These are phyloP conservation scores for Hibiscus mutabilis DNA, from an alignment of 345 rosid species.

Conservation along the genomic window DNA sequence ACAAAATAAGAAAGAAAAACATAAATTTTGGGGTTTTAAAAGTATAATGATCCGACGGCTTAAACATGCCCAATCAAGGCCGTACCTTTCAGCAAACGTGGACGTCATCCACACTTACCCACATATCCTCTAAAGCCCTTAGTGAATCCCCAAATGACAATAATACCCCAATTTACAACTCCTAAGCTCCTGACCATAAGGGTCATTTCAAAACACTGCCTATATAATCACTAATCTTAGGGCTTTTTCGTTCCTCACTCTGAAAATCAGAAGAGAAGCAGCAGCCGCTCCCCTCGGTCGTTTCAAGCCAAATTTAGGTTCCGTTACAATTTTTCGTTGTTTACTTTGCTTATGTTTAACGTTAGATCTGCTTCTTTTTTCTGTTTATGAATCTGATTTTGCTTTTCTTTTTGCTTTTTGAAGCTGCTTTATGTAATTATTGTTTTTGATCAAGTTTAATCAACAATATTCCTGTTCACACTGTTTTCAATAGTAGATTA, in stretches of 20 bases:
- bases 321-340: background rate
- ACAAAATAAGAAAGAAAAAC: no score
- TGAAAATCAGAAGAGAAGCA: background rate
- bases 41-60: no score
- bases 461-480: background rate
- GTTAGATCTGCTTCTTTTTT: background rate
- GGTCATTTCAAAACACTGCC: background rate
- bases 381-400: no score
- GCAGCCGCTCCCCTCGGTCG: background rate
- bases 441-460: background rate
- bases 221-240: background rate
- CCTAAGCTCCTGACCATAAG: background rate
- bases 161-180: background rate
- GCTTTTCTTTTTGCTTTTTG: background rate
- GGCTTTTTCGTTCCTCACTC: background rate
- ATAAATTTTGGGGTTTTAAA: no score
- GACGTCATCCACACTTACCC: background rate
- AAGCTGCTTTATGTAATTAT: background rate
- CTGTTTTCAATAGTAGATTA: background rate
- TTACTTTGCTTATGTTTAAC: background rate
- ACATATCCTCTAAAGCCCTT: background rate
- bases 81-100: no score
- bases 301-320: background rate
- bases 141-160: background rate
- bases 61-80: no score